Base-by-base conservation (phyloP, 306 rosid species). In the Cajanus cajan region DNA sequence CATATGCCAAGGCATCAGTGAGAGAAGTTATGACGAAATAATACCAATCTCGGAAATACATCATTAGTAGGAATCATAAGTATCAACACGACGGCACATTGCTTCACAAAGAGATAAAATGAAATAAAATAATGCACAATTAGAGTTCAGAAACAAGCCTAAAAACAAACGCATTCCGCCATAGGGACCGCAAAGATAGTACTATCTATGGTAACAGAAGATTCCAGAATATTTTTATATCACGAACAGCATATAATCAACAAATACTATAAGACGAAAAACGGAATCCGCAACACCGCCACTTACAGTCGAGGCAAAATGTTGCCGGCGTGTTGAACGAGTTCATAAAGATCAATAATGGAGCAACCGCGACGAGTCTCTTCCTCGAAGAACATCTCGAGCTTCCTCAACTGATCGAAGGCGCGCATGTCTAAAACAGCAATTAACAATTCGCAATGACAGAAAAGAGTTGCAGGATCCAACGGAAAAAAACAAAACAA, bases 321-420 rank as follows among this genome's bases (percentile, higher is more conserved):
- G 87, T 95, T 95, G 71, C 99, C 99, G 0, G 99, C 99, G 36
- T 95, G 99, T 87, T 95, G 99, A 54, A 95, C 99, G 65, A 93
- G 98, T 83, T 95, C 99, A 57, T 93, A 95, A 57, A 95, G 94
- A 88, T 95, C 99, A 61, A 93, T 91, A 79, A 95, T 90, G 41
- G 99, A 91, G 88, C 98, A 93, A 51, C 99, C 99, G 24, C 98
- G 97, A 59, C 97, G 96, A 77, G 98, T 54, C 94, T 95, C 99
- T 90, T 95, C 98, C 91, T 87, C 91, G 52, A 95, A 95, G 87
- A 95, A 95, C 91, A 91, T 89, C 85, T 95, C 98, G 73, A 95
- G 82, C 82, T 91, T 95, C 91, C 99, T 88, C 75, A 95, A 84
- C 64, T 95, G 98, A 81, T 95, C 99, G 81, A 95, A 95, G 12